A percentile compares a stretch with the other conserved stretches of the same genome.
Conservation (phyloP, 2,329 filamentous ascomycete genomes). For the Xylaria sp. region DNA sequence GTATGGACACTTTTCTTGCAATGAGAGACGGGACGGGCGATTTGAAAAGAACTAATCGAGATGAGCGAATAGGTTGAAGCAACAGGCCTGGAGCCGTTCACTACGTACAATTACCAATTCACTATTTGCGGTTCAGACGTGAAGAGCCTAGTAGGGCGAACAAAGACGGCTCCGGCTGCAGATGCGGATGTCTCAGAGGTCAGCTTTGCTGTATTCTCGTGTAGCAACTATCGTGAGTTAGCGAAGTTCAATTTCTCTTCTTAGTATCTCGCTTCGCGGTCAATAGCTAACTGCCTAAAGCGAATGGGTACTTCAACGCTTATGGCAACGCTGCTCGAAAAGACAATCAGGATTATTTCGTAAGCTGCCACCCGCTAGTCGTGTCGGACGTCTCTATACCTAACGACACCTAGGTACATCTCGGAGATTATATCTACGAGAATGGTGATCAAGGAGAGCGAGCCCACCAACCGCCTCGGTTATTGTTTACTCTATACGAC, state of each 20-base stretch:
- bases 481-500: constrained; percentile 54
- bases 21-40: too few species aligned
- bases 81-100: constrained; percentile 50
- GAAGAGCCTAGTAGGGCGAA: constrained; percentile 49
- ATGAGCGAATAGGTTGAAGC: constrained; percentile 63
- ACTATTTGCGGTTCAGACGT: constrained; percentile 49
- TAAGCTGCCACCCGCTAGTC: constrained; percentile 45
- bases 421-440: constrained; percentile 73
- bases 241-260: background rate
- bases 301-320: constrained; percentile 61
- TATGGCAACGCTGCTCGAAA: constrained; percentile 58
- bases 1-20: constrained; percentile 50
- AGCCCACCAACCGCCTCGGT: constrained; percentile 44
- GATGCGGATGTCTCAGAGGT: constrained; percentile 47
- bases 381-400: background rate
- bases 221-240: constrained; percentile 50
- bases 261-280: background rate
- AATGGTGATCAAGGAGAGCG: constrained; percentile 53
- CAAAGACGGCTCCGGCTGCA: constrained; percentile 50
- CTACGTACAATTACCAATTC: constrained; percentile 51
- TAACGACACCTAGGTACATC: constrained; percentile 42
- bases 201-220: constrained; percentile 51
- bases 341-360: constrained; percentile 59
- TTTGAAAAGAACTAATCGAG: constrained; percentile 11
- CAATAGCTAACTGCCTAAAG: constrained; percentile 36